Evolutionary conservation across 2,329 filamentous ascomycete species (phyloP).

Genomic region (Trichoderma citrinoviride): DNA sequence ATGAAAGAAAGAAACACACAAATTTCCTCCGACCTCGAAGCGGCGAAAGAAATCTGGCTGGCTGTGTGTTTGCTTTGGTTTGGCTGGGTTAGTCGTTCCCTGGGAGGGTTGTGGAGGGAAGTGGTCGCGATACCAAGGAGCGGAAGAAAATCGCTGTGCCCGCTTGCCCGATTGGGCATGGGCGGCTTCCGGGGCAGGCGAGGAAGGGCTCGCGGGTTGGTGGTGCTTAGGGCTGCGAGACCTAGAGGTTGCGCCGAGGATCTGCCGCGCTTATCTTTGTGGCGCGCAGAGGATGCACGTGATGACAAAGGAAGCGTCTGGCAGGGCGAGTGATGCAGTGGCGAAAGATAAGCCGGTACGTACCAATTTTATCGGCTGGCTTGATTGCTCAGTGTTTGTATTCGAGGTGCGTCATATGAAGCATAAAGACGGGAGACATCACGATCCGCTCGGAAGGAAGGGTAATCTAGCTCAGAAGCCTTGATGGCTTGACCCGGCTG

Average conservation of each 20-base stretch:
- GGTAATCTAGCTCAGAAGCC: too few relatives aligned
- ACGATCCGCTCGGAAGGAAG: too few relatives aligned
- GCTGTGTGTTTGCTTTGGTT: constrained; percentile 36
- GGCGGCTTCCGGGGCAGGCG: constrained; percentile 35
- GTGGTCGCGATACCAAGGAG: constrained; percentile 42
- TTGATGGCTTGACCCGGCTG: too few relatives aligned
- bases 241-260: constrained; percentile 36
- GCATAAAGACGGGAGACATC: too few relatives aligned
- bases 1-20: constrained; percentile 36
- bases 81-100: constrained; percentile 45
- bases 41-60: constrained; percentile 31
- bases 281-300: background rate
- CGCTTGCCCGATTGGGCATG: constrained; percentile 38
- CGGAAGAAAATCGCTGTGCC: constrained; percentile 42
- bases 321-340: too few relatives aligned
- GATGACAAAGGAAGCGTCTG: background rate
- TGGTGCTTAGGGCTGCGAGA: constrained; percentile 43
- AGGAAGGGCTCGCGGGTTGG: constrained; percentile 33
- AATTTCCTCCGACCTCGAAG: constrained; percentile 38
- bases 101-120: constrained; percentile 37
- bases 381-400: too few relatives aligned
- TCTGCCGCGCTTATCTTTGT: constrained; percentile 30
- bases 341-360: background rate
- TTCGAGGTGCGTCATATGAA: too few relatives aligned
- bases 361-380: too few relatives aligned